These are phyloP conservation scores for Excoecaria agallocha DNA, from an alignment of 345 rosid species.

Conservation along the genomic window DNA sequence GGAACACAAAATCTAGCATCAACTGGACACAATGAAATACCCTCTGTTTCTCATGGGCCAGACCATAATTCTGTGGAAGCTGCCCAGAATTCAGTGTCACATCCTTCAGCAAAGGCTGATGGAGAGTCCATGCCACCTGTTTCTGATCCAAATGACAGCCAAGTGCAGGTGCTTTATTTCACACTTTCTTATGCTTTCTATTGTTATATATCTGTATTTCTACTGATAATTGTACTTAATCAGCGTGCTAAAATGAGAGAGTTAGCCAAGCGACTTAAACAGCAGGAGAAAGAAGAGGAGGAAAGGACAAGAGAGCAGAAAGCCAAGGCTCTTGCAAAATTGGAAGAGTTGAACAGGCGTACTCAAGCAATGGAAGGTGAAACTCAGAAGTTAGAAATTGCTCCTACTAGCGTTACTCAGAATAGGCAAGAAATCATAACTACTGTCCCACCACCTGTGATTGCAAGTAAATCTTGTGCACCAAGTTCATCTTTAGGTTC, in stretches of 20 bases:
- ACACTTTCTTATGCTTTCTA: conserved; percentile 1
- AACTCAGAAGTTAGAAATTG: conserved; percentile 39
- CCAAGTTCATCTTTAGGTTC: neutral
- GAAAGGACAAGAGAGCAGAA: conserved; percentile 82
- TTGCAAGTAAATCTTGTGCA: conserved; percentile 10
- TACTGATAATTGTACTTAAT: neutral
- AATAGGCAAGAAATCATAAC: conserved; percentile 38
- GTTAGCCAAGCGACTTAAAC: conserved; percentile 62
- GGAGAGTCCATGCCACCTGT: conserved; percentile 36
- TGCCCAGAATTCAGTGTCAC: conserved; percentile 35
- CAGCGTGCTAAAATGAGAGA: conserved; percentile 81
- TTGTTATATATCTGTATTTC: neutral
- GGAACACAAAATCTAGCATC: conserved; percentile 33
- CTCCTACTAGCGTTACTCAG: conserved; percentile 27
- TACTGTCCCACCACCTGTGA: conserved; percentile 27
- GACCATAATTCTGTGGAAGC: conserved; percentile 32
- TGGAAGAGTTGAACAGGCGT: conserved; percentile 82
- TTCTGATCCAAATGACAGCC: conserved; percentile 49
- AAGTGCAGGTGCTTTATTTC: conserved; percentile 42
- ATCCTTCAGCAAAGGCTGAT: conserved; percentile 38
- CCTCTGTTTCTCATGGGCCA: conserved; percentile 35
- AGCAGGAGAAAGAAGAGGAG: conserved; percentile 81
- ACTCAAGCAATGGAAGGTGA: conserved; percentile 46
- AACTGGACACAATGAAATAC: conserved; percentile 37
- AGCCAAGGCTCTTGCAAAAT: conserved; percentile 81